Conservation (phyloP, 768 basidiomycete genomes). For the Boletus sp. region DNA sequence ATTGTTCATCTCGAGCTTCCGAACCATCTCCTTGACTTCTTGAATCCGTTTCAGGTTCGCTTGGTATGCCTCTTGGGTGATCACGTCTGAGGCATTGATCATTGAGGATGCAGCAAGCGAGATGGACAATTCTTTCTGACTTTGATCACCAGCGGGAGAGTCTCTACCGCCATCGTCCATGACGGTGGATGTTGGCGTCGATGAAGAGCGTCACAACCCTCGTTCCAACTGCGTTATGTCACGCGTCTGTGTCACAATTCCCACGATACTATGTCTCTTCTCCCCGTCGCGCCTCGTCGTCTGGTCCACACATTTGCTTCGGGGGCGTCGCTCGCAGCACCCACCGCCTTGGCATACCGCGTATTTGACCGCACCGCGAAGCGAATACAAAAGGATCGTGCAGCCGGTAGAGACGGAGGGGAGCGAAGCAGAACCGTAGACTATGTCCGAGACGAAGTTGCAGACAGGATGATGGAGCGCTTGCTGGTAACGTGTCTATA, state of each 20-base stretch:
- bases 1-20: conserved; percentile 36
- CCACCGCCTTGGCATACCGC: conserved; percentile 55
- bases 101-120: conserved; percentile 23
- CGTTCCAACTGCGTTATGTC: conserved; percentile 4
- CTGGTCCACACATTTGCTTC: conserved; percentile 46
- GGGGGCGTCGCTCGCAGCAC: conserved; percentile 39
- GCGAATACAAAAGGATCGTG: conserved; percentile 70
- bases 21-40: conserved; percentile 29
- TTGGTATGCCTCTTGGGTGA: conserved; percentile 21
- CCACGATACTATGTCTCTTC: conserved; percentile 16
- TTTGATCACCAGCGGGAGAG: conserved; percentile 5
- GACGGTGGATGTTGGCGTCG: background rate
- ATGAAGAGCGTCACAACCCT: background rate
- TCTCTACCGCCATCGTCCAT: conserved; percentile 16
- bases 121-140: conserved; percentile 10
- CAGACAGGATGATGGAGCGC: conserved; percentile 86
- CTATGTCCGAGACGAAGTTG: conserved; percentile 88
- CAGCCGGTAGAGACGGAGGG: conserved; percentile 56
- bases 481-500: conserved; percentile 56
- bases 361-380: conserved; percentile 88
- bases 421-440: conserved; percentile 74
- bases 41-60: conserved; percentile 26
- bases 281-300: conserved; percentile 1
- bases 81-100: conserved; percentile 21
- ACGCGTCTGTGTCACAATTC: conserved; percentile 18